These are phyloP conservation scores for Westerdykella aurantiaca DNA, from an alignment of 2,329 filamentous ascomycete genomes.

Conservation along the genomic window DNA sequence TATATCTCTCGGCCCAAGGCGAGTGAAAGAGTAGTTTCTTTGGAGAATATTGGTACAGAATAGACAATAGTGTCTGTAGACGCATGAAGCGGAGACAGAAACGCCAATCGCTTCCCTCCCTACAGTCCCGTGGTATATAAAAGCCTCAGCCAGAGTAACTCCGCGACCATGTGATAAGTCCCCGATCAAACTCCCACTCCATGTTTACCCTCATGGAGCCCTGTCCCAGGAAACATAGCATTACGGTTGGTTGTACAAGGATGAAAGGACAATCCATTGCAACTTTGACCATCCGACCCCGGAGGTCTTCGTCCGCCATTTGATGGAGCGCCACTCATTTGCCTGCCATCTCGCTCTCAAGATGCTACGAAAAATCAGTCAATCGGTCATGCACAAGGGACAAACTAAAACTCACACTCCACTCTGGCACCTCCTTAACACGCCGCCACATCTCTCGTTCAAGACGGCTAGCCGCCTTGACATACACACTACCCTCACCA, in stretches of 20 bases:
- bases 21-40: too few relatives aligned
- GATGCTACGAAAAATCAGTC: slow-evolving; percentile 17
- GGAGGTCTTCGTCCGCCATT: too few relatives aligned
- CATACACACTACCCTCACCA: slow-evolving; percentile 89
- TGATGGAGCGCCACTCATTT: slow-evolving; percentile 10
- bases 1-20: too few relatives aligned
- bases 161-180: not conserved
- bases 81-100: too few relatives aligned
- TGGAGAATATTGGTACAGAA: too few relatives aligned
- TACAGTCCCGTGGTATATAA: not conserved
- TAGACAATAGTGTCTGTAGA: too few relatives aligned
- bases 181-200: not conserved
- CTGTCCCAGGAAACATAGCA: not conserved
- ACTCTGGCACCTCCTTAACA: slow-evolving; percentile 87
- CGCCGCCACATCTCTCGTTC: slow-evolving; percentile 94
- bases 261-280: too few relatives aligned
- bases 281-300: too few relatives aligned
- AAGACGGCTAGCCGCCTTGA: slow-evolving; percentile 88
- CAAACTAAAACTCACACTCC: slow-evolving; percentile 44
- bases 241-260: too few relatives aligned
- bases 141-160: too few relatives aligned
- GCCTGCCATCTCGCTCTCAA: slow-evolving; percentile 26
- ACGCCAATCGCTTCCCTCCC: not conserved
- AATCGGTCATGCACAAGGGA: not conserved
- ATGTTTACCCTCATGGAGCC: not conserved